These are phyloP conservation scores for Zygosaccharomyces bailii DNA, from an alignment of 805 yeast species.

Conservation along the genomic window DNA sequence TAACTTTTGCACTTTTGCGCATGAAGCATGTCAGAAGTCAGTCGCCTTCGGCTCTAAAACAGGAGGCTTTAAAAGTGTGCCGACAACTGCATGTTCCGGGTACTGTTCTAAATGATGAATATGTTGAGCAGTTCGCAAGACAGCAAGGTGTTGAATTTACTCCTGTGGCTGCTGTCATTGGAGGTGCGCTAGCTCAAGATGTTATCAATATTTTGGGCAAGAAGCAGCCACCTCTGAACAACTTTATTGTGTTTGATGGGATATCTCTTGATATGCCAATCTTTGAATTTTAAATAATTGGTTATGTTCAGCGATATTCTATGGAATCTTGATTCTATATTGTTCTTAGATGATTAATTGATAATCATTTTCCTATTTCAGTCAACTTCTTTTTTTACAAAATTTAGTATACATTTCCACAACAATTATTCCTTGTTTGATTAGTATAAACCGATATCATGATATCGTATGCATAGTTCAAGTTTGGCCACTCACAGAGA, in stretches of 20 bases:
- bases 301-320: neutral
- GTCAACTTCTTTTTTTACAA: slow-evolving; percentile 1
- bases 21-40: slow-evolving; percentile 24
- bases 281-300: slow-evolving; percentile 39
- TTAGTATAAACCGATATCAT: slow-evolving; percentile 1
- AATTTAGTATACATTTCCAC: slow-evolving; percentile 5
- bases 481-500: slow-evolving; percentile 61
- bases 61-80: slow-evolving; percentile 35
- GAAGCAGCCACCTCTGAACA: slow-evolving; percentile 77
- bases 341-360: neutral
- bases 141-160: slow-evolving; percentile 64
- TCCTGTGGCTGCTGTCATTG: slow-evolving; percentile 82
- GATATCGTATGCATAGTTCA: slow-evolving; percentile 12
- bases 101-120: slow-evolving; percentile 40
- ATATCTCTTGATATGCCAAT: slow-evolving; percentile 71
- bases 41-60: slow-evolving; percentile 29
- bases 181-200: slow-evolving; percentile 89
- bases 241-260: slow-evolving; percentile 75
- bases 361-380: neutral
- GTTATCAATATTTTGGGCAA: slow-evolving; percentile 76
- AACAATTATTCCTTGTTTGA: slow-evolving; percentile 2
- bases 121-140: slow-evolving; percentile 40
- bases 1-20: slow-evolving; percentile 57
- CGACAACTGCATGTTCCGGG: slow-evolving; percentile 44
- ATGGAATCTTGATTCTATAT: neutral